These are phyloP conservation scores for Fusarium clavum DNA, from an alignment of 2,329 filamentous ascomycete genomes.

Conservation along the genomic window DNA sequence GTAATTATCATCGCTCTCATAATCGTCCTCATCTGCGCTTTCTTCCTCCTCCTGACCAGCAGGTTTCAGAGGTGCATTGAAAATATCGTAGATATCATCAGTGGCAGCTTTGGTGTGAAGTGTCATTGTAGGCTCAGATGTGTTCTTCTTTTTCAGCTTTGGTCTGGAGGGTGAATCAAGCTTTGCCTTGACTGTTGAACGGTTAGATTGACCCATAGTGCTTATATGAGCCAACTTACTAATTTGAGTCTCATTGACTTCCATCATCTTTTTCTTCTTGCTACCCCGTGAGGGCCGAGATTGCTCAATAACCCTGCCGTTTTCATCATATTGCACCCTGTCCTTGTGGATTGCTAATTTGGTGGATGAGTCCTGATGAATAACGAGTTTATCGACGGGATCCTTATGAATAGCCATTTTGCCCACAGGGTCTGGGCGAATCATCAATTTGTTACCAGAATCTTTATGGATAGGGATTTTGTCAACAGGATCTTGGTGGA, in stretches of 20 bases:
- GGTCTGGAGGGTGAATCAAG: slow-evolving; percentile 88
- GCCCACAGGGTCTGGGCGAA: slow-evolving; percentile 21
- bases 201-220: slow-evolving; percentile 46
- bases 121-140: slow-evolving; percentile 93
- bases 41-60: slow-evolving; percentile 50
- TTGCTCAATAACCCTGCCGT: slow-evolving; percentile 63
- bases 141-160: slow-evolving; percentile 82
- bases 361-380: slow-evolving; percentile 37
- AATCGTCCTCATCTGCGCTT: slow-evolving; percentile 72
- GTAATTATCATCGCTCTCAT: slow-evolving; percentile 80
- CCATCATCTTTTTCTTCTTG: slow-evolving; percentile 83
- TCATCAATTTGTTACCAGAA: slow-evolving; percentile 32
- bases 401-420: slow-evolving; percentile 29
- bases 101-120: slow-evolving; percentile 94
- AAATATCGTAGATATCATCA: slow-evolving; percentile 97
- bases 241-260: slow-evolving; percentile 92
- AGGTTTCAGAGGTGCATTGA: slow-evolving; percentile 77
- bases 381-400: slow-evolving; percentile 12
- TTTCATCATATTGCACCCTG: slow-evolving; percentile 65
- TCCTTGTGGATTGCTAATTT: slow-evolving; percentile 47
- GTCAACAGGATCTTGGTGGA: slow-evolving; percentile 47
- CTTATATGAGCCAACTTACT: slow-evolving; percentile 65
- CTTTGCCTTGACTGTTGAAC: slow-evolving; percentile 82
- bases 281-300: slow-evolving; percentile 59
- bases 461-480: slow-evolving; percentile 13